Percentiles rank a stretch among this genome's conserved stretches.
Conservation (phyloP, 768 basidiomycete genomes). For the Rhodosporidiobolus sp. region DNA sequence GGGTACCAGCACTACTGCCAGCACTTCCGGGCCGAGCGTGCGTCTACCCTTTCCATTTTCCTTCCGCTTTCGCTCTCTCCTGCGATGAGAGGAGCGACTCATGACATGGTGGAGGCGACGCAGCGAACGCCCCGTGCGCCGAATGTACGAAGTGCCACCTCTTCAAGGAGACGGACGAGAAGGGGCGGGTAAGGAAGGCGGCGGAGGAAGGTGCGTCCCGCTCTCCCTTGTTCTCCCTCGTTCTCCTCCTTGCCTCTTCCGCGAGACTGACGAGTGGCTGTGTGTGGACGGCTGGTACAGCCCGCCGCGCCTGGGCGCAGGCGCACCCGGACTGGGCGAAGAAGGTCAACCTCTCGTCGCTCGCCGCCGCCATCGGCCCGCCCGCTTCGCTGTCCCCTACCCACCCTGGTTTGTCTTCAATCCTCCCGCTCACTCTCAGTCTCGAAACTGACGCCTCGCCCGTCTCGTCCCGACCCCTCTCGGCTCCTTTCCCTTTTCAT, state of each 20-base stretch:
- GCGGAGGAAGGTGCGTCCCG: neutral
- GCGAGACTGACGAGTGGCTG: neutral
- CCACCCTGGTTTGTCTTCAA: neutral
- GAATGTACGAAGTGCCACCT: slow-evolving; percentile 4
- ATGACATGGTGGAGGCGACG: neutral
- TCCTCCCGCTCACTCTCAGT: neutral
- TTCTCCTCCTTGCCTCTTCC: no score
- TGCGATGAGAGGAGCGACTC: neutral
- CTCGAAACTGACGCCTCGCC: no score
- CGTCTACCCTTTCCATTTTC: neutral
- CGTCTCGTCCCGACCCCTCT: no score
- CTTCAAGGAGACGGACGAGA: slow-evolving; percentile 10
- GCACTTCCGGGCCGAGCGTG: slow-evolving; percentile 8
- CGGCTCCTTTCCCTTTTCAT: no score
- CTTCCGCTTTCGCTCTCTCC: neutral
- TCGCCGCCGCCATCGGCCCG: neutral
- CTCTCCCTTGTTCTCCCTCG: neutral
- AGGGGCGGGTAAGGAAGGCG: neutral
- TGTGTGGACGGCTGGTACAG: neutral
- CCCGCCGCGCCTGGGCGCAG: neutral
- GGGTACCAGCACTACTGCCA: slow-evolving; percentile 22
- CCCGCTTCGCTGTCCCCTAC: neutral
- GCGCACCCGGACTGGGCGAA: neutral
- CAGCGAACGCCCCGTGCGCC: neutral
- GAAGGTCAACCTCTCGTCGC: slow-evolving; percentile 1